These are phyloP conservation scores for Candida takata DNA, from an alignment of 805 yeast genomes.

Conservation along the genomic window DNA sequence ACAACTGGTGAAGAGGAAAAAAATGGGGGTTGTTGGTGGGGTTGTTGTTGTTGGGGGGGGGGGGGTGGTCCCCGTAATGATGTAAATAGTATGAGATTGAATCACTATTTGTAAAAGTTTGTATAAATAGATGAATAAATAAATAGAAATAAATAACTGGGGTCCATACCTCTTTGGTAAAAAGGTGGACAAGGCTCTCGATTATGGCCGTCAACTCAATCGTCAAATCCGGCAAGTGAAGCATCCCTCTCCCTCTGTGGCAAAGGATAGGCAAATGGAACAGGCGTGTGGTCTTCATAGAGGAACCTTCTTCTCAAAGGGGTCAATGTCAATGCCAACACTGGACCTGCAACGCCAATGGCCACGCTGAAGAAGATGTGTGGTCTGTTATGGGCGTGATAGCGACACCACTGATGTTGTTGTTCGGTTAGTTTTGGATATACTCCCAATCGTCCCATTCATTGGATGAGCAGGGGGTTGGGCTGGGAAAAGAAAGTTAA, in stretches of 20 bases:
- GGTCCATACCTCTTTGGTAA: too few relatives aligned
- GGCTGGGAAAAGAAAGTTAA: too few relatives aligned
- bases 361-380: slow-evolving; percentile 60
- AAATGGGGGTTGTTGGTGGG: too few relatives aligned
- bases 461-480: too few relatives aligned
- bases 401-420: slow-evolving; percentile 53
- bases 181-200: too few relatives aligned
- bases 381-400: slow-evolving; percentile 70
- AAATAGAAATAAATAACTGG: slow-evolving; percentile 6
- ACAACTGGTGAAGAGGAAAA: too few relatives aligned
- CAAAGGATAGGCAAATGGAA: slow-evolving; percentile 48
- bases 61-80: too few relatives aligned
- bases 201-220: too few relatives aligned
- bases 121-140: too few relatives aligned
- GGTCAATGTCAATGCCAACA: slow-evolving; percentile 49
- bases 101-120: not conserved
- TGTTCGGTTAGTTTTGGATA: slow-evolving; percentile 2
- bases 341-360: slow-evolving; percentile 63
- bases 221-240: slow-evolving; percentile 49
- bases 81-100: too few relatives aligned
- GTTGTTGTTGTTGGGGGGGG: too few relatives aligned
- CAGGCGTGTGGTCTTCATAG: slow-evolving; percentile 56
- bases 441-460: too few relatives aligned
- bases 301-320: slow-evolving; percentile 65
- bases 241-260: slow-evolving; percentile 47